phyloP scores from a whole-genome alignment of 768 basidiomycete species.

The Rhodocollybia butyracea region DNA sequence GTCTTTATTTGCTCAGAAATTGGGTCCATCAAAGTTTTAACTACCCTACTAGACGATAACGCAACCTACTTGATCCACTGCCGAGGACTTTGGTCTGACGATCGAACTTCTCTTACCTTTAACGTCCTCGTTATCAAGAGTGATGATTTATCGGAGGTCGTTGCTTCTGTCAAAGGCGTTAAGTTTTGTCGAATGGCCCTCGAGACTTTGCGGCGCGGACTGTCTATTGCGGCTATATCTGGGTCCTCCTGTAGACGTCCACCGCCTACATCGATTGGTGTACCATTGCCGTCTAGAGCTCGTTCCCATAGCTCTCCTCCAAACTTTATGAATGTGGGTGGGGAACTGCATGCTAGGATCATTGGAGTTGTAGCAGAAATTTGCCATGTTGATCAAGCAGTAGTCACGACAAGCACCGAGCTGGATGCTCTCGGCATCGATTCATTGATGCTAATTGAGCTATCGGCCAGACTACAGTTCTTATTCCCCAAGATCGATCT shows the following conservation, averaged over 20 bases:
- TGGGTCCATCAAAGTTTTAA: constrained; percentile 43
- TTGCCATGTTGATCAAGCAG: constrained; percentile 35
- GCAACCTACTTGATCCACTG: constrained; percentile 51
- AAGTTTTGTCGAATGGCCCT: constrained; percentile 57
- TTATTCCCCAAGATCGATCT: constrained; percentile 30
- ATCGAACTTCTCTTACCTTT: constrained; percentile 42
- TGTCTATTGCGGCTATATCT: constrained; percentile 24
- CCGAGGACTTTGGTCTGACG: constrained; percentile 38
- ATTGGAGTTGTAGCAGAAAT: constrained; percentile 36
- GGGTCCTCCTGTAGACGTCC: not conserved
- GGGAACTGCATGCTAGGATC: constrained; percentile 27
- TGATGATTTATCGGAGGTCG: constrained; percentile 33
- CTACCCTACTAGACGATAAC: constrained; percentile 36
- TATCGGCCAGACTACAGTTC: constrained; percentile 34
- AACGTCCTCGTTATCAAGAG: constrained; percentile 50
- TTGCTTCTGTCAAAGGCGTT: constrained; percentile 56
- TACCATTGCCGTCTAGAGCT: not conserved
- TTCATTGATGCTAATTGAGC: constrained; percentile 62
- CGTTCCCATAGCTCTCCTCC: constrained; percentile 5
- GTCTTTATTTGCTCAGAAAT: constrained; percentile 64
- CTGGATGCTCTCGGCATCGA: constrained; percentile 58
- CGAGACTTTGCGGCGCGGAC: constrained; percentile 42
- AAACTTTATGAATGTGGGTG: not conserved
- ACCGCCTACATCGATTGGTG: not conserved
- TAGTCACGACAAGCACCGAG: constrained; percentile 34